Evolutionary conservation across 2,329 filamentous ascomycete species (phyloP), one percentile per base, ranked within the genome.

Genomic region (Didymella exigua): DNA sequence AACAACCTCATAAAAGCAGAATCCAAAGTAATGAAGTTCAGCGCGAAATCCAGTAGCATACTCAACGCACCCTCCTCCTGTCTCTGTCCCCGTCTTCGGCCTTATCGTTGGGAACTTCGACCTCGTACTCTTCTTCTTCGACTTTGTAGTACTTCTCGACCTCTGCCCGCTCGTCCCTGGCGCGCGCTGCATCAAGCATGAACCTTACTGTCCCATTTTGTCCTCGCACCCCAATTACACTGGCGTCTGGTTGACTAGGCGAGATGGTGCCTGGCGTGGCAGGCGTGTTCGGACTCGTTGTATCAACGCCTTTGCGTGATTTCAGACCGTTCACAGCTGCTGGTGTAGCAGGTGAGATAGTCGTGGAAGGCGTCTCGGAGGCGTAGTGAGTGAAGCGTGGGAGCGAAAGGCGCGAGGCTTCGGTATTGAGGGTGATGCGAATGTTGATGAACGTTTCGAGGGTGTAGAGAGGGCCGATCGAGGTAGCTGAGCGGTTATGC

Each of bases 401-500:
- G 6, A 82, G 75, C n/a, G 78, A 79, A 30, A 81, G 78, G 13
- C 82, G 78, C 46, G 91, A 87, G 44, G 91, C 83, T 75, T 96
- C 89, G 66, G 90, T 85, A 75, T 98, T 97, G 59, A 97, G 82
- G 21, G 85, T 82, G 60, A 98, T 96, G 71, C 95, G 91, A 64
- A 96, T 86, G 60, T 89, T 86, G 69, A 98, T 90, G 72, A 96
- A 93, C 49, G 83, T 84, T 63, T 93, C 88, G 37, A 93, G 81
- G 41, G 88, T 84, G 74, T 91, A 89, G 42, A 84, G 79, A 14
- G 84, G 80, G 6, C 92, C 93, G 18, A 96, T 80, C 45, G 88
- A 86, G 29, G 92, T 96, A 46, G 83, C 81, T 62, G 85, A 84
- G 49, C 86, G 85, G 70, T 96, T 89, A 69, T 96, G 90, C 0